These are phyloP conservation scores for Aspergillus caelatus DNA, from an alignment of 2,329 filamentous ascomycete genomes.

Conservation along the genomic window DNA sequence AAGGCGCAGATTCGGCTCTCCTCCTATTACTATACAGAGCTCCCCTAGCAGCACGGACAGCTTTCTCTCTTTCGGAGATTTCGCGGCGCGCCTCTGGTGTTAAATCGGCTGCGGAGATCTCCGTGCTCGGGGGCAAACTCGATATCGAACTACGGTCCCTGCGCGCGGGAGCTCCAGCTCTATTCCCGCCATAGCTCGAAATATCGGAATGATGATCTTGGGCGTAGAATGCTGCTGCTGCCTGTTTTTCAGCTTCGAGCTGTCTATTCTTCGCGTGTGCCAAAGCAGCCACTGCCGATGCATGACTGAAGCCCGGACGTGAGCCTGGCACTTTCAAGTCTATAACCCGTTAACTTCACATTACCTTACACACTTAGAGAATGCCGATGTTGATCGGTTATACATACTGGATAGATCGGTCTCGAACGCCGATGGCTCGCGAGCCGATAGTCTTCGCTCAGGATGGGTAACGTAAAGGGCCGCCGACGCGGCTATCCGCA, in stretches of 20 bases:
- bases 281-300: constrained; percentile 73
- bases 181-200: constrained; percentile 69
- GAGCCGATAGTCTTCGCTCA: constrained; percentile 34
- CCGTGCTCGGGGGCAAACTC: constrained; percentile 20
- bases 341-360: constrained; percentile 14
- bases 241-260: constrained; percentile 56
- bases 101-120: constrained; percentile 65
- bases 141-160: constrained; percentile 29
- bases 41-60: constrained; percentile 74
- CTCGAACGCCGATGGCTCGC: constrained; percentile 23
- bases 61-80: constrained; percentile 62
- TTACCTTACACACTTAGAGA: neutral
- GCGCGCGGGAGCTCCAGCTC: constrained; percentile 70
- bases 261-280: constrained; percentile 72
- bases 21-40: constrained; percentile 67
- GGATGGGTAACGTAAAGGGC: constrained; percentile 59
- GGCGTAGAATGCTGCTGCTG: constrained; percentile 60
- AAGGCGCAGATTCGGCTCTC: constrained; percentile 69
- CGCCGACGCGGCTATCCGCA: constrained; percentile 58
- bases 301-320: constrained; percentile 58
- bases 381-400: neutral
- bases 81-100: constrained; percentile 54
- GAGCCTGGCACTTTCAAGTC: constrained; percentile 50
- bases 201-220: constrained; percentile 57
- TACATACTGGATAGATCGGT: constrained; percentile 28